Conservation (phyloP, 108 stramenopile species). For the Fragilariopsis cylindrus region DNA sequence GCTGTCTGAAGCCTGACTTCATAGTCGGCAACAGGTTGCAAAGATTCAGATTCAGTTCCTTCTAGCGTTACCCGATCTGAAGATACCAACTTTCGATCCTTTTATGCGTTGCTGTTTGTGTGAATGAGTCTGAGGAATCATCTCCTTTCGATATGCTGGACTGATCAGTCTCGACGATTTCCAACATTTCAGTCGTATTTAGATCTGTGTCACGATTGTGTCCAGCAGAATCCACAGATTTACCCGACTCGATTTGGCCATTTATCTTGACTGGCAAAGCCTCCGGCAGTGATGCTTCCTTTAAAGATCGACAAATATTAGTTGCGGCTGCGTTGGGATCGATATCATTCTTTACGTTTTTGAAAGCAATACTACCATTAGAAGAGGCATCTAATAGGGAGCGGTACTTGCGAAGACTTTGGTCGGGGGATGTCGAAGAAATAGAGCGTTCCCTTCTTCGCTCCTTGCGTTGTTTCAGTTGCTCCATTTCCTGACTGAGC, state of each 20-base stretch:
- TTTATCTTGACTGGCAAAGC: no score
- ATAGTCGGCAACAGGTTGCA: not conserved
- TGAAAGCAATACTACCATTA: not conserved
- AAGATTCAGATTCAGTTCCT: not conserved
- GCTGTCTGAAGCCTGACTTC: not conserved
- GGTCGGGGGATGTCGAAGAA: not conserved
- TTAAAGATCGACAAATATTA: no score
- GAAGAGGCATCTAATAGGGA: not conserved
- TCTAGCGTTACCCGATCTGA: not conserved
- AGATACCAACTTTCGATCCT: no score
- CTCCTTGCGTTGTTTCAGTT: constrained; percentile 13
- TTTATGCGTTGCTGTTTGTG: no score
- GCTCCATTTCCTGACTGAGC: constrained; percentile 8
- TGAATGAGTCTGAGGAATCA: no score
- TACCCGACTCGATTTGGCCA: no score
- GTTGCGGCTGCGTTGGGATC: not conserved
- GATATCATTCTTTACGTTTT: not conserved
- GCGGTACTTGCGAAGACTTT: not conserved
- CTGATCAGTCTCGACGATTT: no score
- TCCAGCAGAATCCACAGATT: no score
- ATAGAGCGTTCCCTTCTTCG: not conserved
- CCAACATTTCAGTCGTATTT: no score
- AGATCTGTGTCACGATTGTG: no score
- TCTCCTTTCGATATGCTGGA: no score
- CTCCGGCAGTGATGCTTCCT: no score